Evolutionary conservation across 331 rosid genomes (phyloP), one percentile per base, ranked within the genome.

Genomic region (Telfairia occidentalis): DNA sequence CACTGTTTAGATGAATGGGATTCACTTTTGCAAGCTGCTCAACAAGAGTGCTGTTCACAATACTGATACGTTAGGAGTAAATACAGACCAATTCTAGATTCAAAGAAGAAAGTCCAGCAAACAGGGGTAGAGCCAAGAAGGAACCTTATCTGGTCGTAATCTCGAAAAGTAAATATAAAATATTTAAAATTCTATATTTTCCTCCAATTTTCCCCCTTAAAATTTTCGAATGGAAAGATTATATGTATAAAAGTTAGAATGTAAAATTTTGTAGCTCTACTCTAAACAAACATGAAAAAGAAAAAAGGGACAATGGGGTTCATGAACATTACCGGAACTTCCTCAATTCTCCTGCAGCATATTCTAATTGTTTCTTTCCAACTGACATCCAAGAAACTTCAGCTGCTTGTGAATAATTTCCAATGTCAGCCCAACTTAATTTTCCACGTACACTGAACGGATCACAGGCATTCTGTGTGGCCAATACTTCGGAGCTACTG

Each of bases 341-440:
- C 85, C 86, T 74, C 74, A 89, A 77, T 21, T 91, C 96, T 61
- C 86, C 96, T 28, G 96, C 89, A 78, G 96, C 96, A 74, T 85
- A 89, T 76, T 89, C 96, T 74, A 89, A 78, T 80, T 89, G 96
- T 79, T 89, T 86, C 82, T 87, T 87, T 18, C 96, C 96, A 65
- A 89, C 96, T 37, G 96, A 89, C 96, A 89, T 89, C 96, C 96
- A 89, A 82, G 96, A 87, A 76, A 89, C 96, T 83, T 89, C 96
- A 76, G 83, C 75, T 24, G 89, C 90, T 60, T 83, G 81, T 61
- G 88, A 86, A 60, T 89, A 89, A 79, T 77, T 87, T 77, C 96
- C 96, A 69, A 84, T 78, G 63, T 89, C 89, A 0, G 85, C 84
- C 92, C 96, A 89, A 58, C 96, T 86, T 48, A 87, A 77, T 70